phyloP scores from a whole-genome alignment of 257 asterid genomes.

The Solanum chilense region DNA sequence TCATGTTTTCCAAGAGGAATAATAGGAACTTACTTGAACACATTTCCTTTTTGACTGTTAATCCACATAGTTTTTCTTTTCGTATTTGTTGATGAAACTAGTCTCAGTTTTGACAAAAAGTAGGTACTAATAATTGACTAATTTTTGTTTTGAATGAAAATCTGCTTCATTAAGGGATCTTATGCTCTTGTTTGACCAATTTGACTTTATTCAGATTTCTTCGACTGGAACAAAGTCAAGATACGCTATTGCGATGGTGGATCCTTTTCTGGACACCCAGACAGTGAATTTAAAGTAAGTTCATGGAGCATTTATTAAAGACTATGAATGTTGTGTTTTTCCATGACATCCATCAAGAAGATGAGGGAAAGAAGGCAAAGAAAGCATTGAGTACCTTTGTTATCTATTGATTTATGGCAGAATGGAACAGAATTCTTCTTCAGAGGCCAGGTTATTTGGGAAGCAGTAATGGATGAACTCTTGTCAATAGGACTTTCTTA shows the following conservation, averaged over 20 bases:
- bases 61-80: neutral
- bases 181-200: neutral
- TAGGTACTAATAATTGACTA: neutral
- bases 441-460: conserved; percentile 92
- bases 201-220: conserved; percentile 55
- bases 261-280: conserved; percentile 76
- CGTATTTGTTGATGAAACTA: neutral
- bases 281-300: conserved; percentile 65
- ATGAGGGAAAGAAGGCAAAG: conserved; percentile 4
- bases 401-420: conserved; percentile 26
- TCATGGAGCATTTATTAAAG: neutral
- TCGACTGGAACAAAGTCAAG: conserved; percentile 84
- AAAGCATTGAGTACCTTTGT: conserved; percentile 5
- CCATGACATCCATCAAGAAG: neutral
- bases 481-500: conserved; percentile 64
- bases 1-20: neutral
- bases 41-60: neutral
- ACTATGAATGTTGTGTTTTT: conserved; percentile 1
- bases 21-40: neutral
- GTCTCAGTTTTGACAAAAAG: neutral
- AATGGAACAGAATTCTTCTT: conserved; percentile 63
- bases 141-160: neutral
- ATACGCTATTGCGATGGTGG: conserved; percentile 90
- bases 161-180: neutral
- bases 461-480: conserved; percentile 63